These are phyloP conservation scores for Aspergillus sp. DNA, from an alignment of 2,329 filamentous ascomycete species.

Conservation along the genomic window DNA sequence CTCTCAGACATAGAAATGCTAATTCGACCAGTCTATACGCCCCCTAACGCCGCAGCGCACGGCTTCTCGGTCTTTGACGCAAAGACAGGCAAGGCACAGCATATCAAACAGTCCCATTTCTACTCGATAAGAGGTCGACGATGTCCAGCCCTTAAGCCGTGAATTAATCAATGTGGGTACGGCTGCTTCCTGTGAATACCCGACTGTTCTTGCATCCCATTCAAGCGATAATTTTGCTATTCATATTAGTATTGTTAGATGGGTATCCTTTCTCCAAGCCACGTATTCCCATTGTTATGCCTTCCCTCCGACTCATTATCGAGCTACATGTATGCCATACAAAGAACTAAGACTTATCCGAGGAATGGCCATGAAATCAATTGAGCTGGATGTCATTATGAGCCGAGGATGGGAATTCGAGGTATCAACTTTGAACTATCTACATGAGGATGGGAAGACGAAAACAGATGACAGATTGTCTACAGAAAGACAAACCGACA, in stretches of 20 bases:
- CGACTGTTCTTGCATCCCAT: background rate
- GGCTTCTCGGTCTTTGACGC: constrained; percentile 82
- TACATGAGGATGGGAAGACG: background rate
- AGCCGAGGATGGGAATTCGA: too few species aligned
- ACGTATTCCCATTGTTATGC: too few species aligned
- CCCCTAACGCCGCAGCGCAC: constrained; percentile 78
- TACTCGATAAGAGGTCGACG: constrained; percentile 59
- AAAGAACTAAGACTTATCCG: background rate
- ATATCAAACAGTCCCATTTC: constrained; percentile 68
- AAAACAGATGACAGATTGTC: background rate
- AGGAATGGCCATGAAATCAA: background rate
- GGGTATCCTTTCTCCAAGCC: too few species aligned
- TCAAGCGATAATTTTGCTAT: too few species aligned
- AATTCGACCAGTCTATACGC: constrained; percentile 64
- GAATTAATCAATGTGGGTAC: background rate
- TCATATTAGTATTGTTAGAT: too few species aligned
- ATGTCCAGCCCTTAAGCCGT: constrained; percentile 12
- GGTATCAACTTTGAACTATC: too few species aligned
- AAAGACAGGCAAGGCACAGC: constrained; percentile 68
- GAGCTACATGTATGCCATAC: too few species aligned
- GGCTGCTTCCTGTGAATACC: background rate
- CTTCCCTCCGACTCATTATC: background rate
- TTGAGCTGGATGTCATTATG: background rate
- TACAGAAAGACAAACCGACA: background rate
- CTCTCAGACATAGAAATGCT: background rate